A percentile compares a stretch with the other conserved stretches of the same genome.
Conservation (phyloP, 2,329 filamentous ascomycete species). For the Colletotrichum eremochloae region DNA sequence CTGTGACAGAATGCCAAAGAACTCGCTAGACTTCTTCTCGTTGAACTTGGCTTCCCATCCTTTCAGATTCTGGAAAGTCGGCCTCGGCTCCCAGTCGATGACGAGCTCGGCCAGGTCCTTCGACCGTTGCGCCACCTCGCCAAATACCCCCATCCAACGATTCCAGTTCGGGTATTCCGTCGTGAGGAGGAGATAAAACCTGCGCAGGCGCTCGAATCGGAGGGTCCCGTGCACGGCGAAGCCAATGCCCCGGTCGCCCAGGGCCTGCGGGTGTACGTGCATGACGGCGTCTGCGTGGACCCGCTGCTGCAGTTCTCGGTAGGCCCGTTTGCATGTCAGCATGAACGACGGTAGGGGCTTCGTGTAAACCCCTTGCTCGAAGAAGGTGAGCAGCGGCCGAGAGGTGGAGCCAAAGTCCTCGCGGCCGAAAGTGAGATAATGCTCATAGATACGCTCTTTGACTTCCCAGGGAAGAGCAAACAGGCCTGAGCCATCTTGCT, state of each 20-base stretch:
- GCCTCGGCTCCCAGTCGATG: conserved; percentile 50
- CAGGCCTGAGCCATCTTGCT: neutral
- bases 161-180: conserved; percentile 51
- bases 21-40: conserved; percentile 33
- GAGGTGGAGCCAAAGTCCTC: conserved; percentile 36
- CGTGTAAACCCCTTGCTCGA: conserved; percentile 31
- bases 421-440: conserved; percentile 34
- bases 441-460: conserved; percentile 34
- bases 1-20: conserved; percentile 18
- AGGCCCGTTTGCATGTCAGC: conserved; percentile 49
- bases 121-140: conserved; percentile 42
- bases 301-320: conserved; percentile 45
- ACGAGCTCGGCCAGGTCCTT: conserved; percentile 44
- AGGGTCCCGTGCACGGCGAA: conserved; percentile 49
- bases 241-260: conserved; percentile 46
- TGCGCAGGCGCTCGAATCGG: conserved; percentile 46
- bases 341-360: conserved; percentile 43
- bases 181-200: conserved; percentile 46
- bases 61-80: conserved; percentile 3
- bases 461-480: conserved; percentile 33
- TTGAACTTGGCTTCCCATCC: conserved; percentile 31
- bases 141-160: conserved; percentile 48
- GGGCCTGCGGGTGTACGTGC: conserved; percentile 46
- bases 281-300: conserved; percentile 47
- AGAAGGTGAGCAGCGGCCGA: conserved; percentile 35